Base-by-base conservation (phyloP, 1,284 basidiomycete species). In the Phellinidium pouzarii region DNA sequence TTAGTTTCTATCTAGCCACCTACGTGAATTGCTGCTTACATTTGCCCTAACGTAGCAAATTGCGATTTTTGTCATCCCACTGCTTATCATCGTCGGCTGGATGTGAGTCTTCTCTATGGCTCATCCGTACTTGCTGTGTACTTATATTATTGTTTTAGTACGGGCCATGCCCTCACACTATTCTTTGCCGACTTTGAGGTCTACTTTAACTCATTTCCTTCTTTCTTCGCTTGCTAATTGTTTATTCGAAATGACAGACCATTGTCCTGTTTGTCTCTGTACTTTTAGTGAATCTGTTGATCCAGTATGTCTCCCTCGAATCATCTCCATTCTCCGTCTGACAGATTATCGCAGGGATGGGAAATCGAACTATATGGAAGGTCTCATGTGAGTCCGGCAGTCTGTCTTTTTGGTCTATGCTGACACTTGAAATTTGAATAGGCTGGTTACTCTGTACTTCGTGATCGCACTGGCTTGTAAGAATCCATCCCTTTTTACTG, bases 321-420 rank as follows among this genome's bases (percentile, higher is more conserved):
- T 50, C 22, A 4, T 4, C 3, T 47, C 34, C 20, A 8, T 41
- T 20, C 45, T 47, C 14, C 47, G 11, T 23, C 45, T 56, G 23
- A 46, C 41, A 14, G 23, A 25, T 43, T 7, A 47, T 40, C 61
- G 8, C 58, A 83, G 80, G 68, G 87, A 90, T 60, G 87, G 88
- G 48, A 87, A 85, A 62, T 84, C 83, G 20, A 91, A 93, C 63
- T 92, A 90, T 64, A 87, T 93, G 83, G 90, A 93, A 70, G 91
- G 90, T 37, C 66, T 90, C 25, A 86, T 91, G 84, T 70, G 65
- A 58, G 56, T 57, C 25, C 19, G 14, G 36, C 47, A 20, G 17
- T 23, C 8, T 25, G n/a, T 52, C 29, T 43, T 46, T 11, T 46
- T 37, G 4, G 8, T 19, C 31, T 34, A 27, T 44, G 27, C 22